Conservation (phyloP, 306 rosid genomes). For the Gleditsia sinensis region DNA sequence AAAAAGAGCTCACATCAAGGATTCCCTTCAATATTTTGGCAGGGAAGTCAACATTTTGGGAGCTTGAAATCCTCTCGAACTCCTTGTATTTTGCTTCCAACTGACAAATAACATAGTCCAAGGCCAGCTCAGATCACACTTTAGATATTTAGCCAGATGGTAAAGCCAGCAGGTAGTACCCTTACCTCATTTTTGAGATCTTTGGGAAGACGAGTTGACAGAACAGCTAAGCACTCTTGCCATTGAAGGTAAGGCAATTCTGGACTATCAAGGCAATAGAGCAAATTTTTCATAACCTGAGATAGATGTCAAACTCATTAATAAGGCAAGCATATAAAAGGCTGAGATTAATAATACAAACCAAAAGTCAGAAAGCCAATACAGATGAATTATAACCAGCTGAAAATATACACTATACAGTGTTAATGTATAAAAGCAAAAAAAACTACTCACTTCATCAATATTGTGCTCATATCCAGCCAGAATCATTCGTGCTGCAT, state of each 20-base stretch:
- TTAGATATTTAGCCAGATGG: conserved; percentile 33
- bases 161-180: conserved; percentile 15
- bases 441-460: conserved; percentile 73
- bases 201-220: conserved; percentile 94
- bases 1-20: conserved; percentile 76
- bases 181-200: conserved; percentile 85
- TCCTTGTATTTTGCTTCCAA: conserved; percentile 90
- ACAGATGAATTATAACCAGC: conserved; percentile 8
- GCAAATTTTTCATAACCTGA: conserved; percentile 92
- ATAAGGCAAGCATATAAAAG: conserved; percentile 21
- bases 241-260: conserved; percentile 98
- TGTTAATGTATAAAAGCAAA: conserved; percentile 7
- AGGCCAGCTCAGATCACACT: conserved; percentile 30
- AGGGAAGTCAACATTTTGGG: conserved; percentile 86
- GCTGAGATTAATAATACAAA: conserved; percentile 16
- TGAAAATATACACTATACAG: background rate
- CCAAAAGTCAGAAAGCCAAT: conserved; percentile 2
- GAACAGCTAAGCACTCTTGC: conserved; percentile 98
- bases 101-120: conserved; percentile 54
- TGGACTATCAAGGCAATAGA: conserved; percentile 96
- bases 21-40: conserved; percentile 75
- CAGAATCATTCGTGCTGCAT: conserved; percentile 89
- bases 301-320: conserved; percentile 38
- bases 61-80: conserved; percentile 70
- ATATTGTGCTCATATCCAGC: conserved; percentile 97